Conservation (phyloP, 1,284 basidiomycete genomes). For the Irpex sp. region DNA sequence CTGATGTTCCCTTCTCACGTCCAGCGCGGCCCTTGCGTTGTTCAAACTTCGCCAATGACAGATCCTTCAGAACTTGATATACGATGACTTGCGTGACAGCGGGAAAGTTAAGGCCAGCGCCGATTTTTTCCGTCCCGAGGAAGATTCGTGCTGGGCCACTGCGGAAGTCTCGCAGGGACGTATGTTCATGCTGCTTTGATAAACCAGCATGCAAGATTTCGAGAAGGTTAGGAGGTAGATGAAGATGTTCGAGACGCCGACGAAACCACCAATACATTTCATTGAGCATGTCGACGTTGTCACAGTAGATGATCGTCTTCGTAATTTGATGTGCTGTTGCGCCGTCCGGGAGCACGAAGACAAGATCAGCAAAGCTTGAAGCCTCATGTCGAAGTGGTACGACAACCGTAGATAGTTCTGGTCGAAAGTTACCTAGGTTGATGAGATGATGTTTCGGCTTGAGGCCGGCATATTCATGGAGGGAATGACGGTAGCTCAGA, state of each 20-base stretch:
- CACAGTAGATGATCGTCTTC: background rate
- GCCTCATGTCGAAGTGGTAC: background rate
- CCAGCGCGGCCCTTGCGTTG: background rate
- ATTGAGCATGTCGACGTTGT: background rate
- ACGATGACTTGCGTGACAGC: background rate
- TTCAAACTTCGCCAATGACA: background rate
- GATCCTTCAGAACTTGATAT: background rate
- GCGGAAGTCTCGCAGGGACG: background rate
- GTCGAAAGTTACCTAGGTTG: background rate
- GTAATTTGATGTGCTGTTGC: background rate
- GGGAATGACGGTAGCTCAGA: background rate
- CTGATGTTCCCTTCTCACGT: background rate
- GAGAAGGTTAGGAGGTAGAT: background rate
- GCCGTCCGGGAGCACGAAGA: background rate
- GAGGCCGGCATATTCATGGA: background rate
- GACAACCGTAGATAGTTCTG: background rate
- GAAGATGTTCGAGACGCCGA: too few species aligned
- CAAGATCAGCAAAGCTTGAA: background rate
- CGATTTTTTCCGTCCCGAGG: background rate
- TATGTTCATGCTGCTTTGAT: background rate
- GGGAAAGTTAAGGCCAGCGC: background rate
- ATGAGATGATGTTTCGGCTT: background rate
- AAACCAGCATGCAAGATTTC: background rate
- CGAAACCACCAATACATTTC: constrained; percentile 1
- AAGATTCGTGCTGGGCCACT: background rate